A percentile compares a stretch with the other conserved stretches of the same genome.
Evolutionary conservation across 1,284 basidiomycete species (phyloP).

Genomic region (Cryptococcus jaspeensis): DNA sequence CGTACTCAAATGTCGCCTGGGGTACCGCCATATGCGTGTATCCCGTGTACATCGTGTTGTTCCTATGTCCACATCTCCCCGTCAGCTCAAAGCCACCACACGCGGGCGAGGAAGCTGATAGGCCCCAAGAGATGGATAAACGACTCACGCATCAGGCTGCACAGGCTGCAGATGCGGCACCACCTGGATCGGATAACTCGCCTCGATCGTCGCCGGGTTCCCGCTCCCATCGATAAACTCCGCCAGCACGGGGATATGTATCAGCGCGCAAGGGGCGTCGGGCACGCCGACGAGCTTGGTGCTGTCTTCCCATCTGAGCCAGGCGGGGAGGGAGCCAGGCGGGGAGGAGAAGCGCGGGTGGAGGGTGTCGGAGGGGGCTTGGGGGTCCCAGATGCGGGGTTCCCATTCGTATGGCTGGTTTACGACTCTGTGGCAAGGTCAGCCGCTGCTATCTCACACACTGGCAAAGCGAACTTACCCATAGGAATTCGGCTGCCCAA

Average conservation of each 20-base stretch:
- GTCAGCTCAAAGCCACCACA: neutral
- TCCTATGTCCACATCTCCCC: neutral
- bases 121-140: too few species aligned
- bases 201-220: conserved; percentile 27
- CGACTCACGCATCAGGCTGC: conserved; percentile 6
- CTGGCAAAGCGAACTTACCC: conserved; percentile 54
- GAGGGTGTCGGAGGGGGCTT: conserved; percentile 75
- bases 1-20: neutral
- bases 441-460: neutral
- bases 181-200: conserved; percentile 34
- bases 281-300: conserved; percentile 43
- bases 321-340: conserved; percentile 65
- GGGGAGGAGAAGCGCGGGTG: conserved; percentile 76
- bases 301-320: conserved; percentile 85
- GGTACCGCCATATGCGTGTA: neutral
- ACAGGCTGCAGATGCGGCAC: conserved; percentile 19
- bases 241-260: conserved; percentile 31
- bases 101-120: neutral
- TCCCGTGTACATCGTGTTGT: too few species aligned
- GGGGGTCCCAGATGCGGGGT: conserved; percentile 96
- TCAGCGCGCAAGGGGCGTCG: conserved; percentile 23
- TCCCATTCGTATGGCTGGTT: conserved; percentile 88
- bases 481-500: conserved; percentile 73
- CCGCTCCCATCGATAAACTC: conserved; percentile 40
- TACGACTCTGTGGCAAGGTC: conserved; percentile 48